Base-by-base conservation (phyloP, 352 stramenopile species). In the Phytophthora uliginosa region DNA sequence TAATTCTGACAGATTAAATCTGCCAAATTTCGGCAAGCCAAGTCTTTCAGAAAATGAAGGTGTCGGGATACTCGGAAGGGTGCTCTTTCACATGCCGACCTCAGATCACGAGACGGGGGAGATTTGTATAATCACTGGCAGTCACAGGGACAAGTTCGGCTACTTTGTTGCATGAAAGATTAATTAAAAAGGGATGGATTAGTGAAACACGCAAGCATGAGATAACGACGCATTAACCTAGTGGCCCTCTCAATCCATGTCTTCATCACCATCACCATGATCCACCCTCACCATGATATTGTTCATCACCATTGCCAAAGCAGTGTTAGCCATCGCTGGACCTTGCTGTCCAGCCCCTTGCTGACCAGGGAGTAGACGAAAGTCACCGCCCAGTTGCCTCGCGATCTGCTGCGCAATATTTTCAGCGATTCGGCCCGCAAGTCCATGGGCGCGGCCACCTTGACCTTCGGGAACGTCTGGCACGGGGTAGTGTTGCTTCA, bases 401-500 rank as follows among this genome's bases (percentile, higher is more conserved):
- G 36, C 36, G 36, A 45, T 45, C 36, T 45, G 36, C 36, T 45
- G 36, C 36, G 36, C 36, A 18, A 45, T 45, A 18, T 45, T 45
- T 18, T 45, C 12, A 7, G 36, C 36, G 17, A 45, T 45, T 5
- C 36, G 12, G 7, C 36, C 36, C 1, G 36, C 36, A 45, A 45
- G 36, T 7, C 36, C 12, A 18, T 45, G 36, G 13, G 36, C 36
- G 13, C 12, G 4, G 2, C 36, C 36, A 7, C 36, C 45, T 24
- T 51, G 18, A 51, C 9, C 45, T 26, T 51, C 15, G 9, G 45
- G 18, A 17, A 24, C 20, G 15, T 24, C 45, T 51, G 45, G 45
- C n/a, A 51, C 45, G 45, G 45, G 45, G n/a, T 51, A 51, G 45
- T 51, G 45, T 51, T 22, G 45, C n/a, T 24, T 51, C 45, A 51